Conservation (phyloP, 2,329 filamentous ascomycete species). For the Alternaria conjuncta region DNA sequence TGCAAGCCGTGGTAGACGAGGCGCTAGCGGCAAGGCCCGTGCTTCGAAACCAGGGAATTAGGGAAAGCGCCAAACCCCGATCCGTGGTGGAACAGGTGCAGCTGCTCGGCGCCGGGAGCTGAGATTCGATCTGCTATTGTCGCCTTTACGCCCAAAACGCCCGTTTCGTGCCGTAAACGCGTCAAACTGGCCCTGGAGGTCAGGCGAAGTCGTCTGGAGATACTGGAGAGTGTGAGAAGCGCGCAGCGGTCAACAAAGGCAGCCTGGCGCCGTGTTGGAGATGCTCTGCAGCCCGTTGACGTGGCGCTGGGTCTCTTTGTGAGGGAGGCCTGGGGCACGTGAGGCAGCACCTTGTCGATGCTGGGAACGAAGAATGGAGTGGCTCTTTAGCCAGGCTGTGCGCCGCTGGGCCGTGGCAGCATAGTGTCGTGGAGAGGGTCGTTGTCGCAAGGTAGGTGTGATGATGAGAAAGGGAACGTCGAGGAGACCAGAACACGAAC, state of each 20-base stretch:
- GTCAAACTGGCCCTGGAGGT: constrained; percentile 8
- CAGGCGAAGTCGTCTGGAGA: background rate
- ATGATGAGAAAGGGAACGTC: constrained; percentile 35
- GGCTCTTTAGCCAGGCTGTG: constrained; percentile 27
- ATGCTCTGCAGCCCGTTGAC: constrained; percentile 34
- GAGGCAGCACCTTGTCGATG: constrained; percentile 16
- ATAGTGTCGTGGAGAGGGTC: constrained; percentile 30
- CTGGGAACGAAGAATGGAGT: background rate
- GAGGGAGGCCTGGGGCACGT: constrained; percentile 28
- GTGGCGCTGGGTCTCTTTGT: constrained; percentile 41
- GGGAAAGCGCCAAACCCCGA: constrained; percentile 29
- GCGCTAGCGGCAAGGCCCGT: constrained; percentile 23
- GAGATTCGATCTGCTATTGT: constrained; percentile 37
- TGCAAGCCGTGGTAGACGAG: constrained; percentile 17
- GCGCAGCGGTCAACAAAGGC: constrained; percentile 11
- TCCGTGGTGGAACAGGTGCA: constrained; percentile 32
- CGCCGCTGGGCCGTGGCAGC: constrained; percentile 26
- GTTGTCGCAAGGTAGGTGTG: constrained; percentile 26
- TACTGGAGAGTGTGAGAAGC: constrained; percentile 2
- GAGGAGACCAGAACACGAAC: constrained; percentile 38
- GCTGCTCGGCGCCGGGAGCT: constrained; percentile 39
- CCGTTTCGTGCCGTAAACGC: constrained; percentile 18
- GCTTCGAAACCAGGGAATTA: constrained; percentile 19
- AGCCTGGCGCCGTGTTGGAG: constrained; percentile 6
- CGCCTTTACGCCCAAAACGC: constrained; percentile 16